These are phyloP conservation scores for Sherardia arvensis DNA, from an alignment of 257 asterid species.

Conservation along the genomic window DNA sequence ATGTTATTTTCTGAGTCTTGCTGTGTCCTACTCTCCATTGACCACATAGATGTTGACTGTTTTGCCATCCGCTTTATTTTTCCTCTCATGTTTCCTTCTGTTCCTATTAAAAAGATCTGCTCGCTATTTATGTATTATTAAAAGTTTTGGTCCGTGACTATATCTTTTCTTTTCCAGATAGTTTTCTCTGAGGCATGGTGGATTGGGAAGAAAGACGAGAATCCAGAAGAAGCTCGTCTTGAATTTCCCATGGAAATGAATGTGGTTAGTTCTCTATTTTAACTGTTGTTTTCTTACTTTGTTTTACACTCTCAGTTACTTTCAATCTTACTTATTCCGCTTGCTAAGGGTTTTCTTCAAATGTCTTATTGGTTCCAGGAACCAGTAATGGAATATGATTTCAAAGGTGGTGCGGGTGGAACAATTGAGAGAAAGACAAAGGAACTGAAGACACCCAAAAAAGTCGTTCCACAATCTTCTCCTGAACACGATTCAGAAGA, in stretches of 20 bases:
- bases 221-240: conserved; percentile 71
- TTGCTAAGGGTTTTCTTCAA: no score
- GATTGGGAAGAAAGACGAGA: conserved; percentile 80
- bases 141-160: background rate
- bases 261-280: conserved; percentile 34
- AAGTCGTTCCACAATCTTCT: conserved; percentile 30
- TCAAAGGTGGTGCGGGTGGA: conserved; percentile 79
- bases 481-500: conserved; percentile 39
- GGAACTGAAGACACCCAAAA: conserved; percentile 24
- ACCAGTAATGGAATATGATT: conserved; percentile 41
- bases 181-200: conserved; percentile 97
- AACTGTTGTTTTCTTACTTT: conserved; percentile 12
- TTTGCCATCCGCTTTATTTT: background rate
- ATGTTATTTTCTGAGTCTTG: background rate
- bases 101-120: background rate
- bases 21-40: background rate
- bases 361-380: conserved; percentile 25
- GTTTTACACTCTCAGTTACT: background rate
- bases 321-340: background rate
- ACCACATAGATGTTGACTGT: background rate
- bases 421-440: conserved; percentile 20
- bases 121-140: no score
- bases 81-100: background rate
- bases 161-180: conserved; percentile 36
- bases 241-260: conserved; percentile 63